phyloP scores from a whole-genome alignment of 2,329 filamentous ascomycete genomes.

The Ceratocystis smalleyi region DNA sequence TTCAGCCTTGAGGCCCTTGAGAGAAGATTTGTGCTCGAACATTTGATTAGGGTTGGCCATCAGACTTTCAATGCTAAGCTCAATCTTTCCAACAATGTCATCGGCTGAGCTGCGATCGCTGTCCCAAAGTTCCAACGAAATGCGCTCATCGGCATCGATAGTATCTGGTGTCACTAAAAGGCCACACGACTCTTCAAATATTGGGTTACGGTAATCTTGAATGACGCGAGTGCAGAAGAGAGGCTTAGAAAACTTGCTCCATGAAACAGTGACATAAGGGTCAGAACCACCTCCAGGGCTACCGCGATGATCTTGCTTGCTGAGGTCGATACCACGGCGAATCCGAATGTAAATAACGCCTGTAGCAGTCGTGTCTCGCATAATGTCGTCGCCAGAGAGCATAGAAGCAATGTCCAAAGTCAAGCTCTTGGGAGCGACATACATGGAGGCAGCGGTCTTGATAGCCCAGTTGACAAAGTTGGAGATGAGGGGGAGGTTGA shows the following conservation, averaged over 20 bases:
- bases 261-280: slow-evolving; percentile 86
- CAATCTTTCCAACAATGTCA: slow-evolving; percentile 87
- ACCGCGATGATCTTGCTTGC: slow-evolving; percentile 76
- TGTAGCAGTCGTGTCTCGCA: slow-evolving; percentile 73
- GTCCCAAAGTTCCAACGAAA: slow-evolving; percentile 92
- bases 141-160: slow-evolving; percentile 83
- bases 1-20: slow-evolving; percentile 67
- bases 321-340: slow-evolving; percentile 70
- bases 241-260: slow-evolving; percentile 92
- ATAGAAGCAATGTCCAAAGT: slow-evolving; percentile 81
- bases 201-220: slow-evolving; percentile 80
- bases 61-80: slow-evolving; percentile 85
- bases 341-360: slow-evolving; percentile 89
- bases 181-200: slow-evolving; percentile 79
- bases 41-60: slow-evolving; percentile 84
- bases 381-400: slow-evolving; percentile 77
- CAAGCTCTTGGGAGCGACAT: slow-evolving; percentile 89
- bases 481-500: slow-evolving; percentile 83
- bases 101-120: slow-evolving; percentile 84
- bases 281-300: slow-evolving; percentile 79
- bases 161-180: slow-evolving; percentile 76
- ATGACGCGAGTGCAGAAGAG: slow-evolving; percentile 97
- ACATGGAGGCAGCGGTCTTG: slow-evolving; percentile 70
- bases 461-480: slow-evolving; percentile 97
- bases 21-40: slow-evolving; percentile 74